A percentile compares a stretch with the other conserved stretches of the same genome.
These are phyloP conservation scores for Leucosporidium yakuticum DNA, from an alignment of 768 basidiomycete genomes.

Conservation along the genomic window DNA sequence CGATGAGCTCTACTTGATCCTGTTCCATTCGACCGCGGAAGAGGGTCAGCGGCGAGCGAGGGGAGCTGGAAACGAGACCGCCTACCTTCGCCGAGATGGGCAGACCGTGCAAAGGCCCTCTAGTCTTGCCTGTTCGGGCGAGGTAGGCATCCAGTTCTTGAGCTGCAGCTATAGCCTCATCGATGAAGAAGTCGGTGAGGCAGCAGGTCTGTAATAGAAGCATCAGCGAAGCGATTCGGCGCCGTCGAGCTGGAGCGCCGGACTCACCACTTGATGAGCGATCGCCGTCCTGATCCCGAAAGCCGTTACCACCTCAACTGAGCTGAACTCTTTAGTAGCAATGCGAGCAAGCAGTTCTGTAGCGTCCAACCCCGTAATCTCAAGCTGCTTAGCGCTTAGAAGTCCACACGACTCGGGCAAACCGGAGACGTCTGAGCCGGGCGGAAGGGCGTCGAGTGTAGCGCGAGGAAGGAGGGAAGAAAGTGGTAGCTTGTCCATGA, in stretches of 20 bases:
- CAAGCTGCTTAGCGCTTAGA: neutral
- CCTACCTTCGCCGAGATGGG: constrained; percentile 43
- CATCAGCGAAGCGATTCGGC: neutral
- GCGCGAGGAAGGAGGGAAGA: neutral
- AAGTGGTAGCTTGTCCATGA: neutral
- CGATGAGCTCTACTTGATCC: neutral
- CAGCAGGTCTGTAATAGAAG: constrained; percentile 39
- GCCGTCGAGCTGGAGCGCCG: neutral
- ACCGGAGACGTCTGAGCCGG: neutral
- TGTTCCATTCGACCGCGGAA: neutral
- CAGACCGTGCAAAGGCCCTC: constrained; percentile 46
- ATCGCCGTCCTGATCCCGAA: constrained; percentile 70
- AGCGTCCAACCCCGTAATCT: neutral
- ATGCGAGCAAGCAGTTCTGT: neutral
- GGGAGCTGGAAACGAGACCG: neutral
- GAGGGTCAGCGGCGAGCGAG: too few relatives aligned
- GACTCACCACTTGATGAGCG: constrained; percentile 64
- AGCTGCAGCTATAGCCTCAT: constrained; percentile 61
- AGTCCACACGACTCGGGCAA: constrained; percentile 4
- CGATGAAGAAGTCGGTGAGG: constrained; percentile 72
- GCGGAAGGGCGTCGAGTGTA: neutral
- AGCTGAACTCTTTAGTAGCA: neutral
- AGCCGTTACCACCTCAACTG: constrained; percentile 45
- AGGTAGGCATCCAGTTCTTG: constrained; percentile 60
- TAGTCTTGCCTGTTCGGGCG: constrained; percentile 56